A percentile compares a stretch with the other conserved stretches of the same genome.
Evolutionary conservation across 1,284 basidiomycete genomes (phyloP).

Genomic region (Veloboletus limbatus): DNA sequence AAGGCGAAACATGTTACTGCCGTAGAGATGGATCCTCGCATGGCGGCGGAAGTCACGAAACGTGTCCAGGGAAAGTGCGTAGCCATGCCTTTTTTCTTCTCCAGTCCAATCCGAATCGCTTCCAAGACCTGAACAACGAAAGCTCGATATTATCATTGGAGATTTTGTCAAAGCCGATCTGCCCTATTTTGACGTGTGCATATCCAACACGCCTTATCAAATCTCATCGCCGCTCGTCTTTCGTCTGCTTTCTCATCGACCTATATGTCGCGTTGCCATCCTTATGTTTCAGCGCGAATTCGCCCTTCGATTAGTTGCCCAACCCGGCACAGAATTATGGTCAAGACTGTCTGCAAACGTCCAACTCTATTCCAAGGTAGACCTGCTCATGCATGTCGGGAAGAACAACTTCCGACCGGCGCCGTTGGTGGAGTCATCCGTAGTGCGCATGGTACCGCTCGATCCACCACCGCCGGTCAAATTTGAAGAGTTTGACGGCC

Average conservation of each 20-base stretch:
- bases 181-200: conserved; percentile 98
- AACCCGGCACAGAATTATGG: conserved; percentile 87
- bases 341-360: conserved; percentile 96
- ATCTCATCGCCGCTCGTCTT: conserved; percentile 98
- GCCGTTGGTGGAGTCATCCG: conserved; percentile 91
- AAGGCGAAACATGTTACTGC: conserved; percentile 92
- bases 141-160: conserved; percentile 92
- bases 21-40: conserved; percentile 98
- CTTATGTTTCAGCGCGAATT: conserved; percentile 99
- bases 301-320: conserved; percentile 87
- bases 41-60: conserved; percentile 97
- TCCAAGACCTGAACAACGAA: conserved; percentile 86
- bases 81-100: background rate
- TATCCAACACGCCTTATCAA: conserved; percentile 98
- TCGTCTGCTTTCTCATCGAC: conserved; percentile 94
- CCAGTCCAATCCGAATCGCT: background rate
- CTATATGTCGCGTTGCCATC: conserved; percentile 90
- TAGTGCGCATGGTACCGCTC: conserved; percentile 87
- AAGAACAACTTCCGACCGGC: conserved; percentile 97
- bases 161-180: conserved; percentile 97
- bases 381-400: conserved; percentile 95
- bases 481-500: conserved; percentile 97
- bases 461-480: conserved; percentile 95
- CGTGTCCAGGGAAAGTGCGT: conserved; percentile 93
- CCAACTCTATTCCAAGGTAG: conserved; percentile 93